Evolutionary conservation across 2,329 filamentous ascomycete species (phyloP), one percentile per base, ranked within the genome.

Genomic region (Anisogramma anomala): DNA sequence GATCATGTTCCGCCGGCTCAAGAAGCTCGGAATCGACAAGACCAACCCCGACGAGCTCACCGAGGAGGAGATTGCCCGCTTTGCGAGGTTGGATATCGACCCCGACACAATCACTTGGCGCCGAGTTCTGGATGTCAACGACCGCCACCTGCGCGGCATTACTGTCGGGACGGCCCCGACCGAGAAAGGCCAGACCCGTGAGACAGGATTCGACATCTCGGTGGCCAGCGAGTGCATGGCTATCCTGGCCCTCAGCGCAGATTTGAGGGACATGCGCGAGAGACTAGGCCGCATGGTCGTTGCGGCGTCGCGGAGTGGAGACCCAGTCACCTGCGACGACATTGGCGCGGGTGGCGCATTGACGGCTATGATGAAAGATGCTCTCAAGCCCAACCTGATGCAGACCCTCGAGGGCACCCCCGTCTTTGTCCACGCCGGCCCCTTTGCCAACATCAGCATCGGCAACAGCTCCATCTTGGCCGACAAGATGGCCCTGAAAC

Each of bases 181-280:
- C 0, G 91, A 98, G 64, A 94, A 87, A 67, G 88, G 88, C 11
- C 78, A 86, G 52, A 83, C 77, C 19, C 79, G 91, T 48, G 76
- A 91, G 61, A 96, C 91, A 23, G 88, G 85, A 33, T 98, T 98
- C 55, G 91, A 98, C 58, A 98, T 98, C 51, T 94, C 89, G 1
- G 91, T 98, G 22, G 91, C 91, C 31, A 93, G 84, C 60, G 91
- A 96, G 62, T 94, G 87, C 60, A 98, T 98, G 91, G 91, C 91
- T 47, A 94, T 98, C 47, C 77, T 98, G 42, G 91, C 91, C 8
- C 75, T 98, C 51, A 93, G 86, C 66, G 95, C 86, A 49, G 78
- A 81, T 58, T 71, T 96, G 47, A 67, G 70, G 23, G 91, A 98
- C 55, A 84, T 98, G 79, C 79, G 91, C 44, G 88, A 95, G 63